A percentile compares a stretch with the other conserved stretches of the same genome.
phyloP scores from a whole-genome alignment of 306 rosid species.

The Cicer yamashitae region DNA sequence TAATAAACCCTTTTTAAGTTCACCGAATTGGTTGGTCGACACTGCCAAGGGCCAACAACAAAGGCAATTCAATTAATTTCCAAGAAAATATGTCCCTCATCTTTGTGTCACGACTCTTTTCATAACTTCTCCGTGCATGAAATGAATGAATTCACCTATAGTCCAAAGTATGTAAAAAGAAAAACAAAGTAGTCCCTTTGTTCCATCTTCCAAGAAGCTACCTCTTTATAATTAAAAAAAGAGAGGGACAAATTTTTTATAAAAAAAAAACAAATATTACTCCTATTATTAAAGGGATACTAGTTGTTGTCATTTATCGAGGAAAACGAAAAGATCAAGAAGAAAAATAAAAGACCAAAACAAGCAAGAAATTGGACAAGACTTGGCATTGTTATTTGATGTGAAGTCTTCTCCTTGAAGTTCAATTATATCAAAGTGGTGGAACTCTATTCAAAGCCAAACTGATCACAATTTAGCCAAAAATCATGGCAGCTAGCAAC shows the following conservation, averaged over 20 bases:
- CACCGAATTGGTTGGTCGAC: conserved; percentile 31
- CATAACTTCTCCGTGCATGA: conserved; percentile 12
- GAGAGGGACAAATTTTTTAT: background rate
- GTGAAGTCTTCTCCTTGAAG: conserved; percentile 39
- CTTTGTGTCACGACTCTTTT: conserved; percentile 37
- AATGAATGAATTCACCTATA: background rate
- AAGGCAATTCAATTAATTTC: conserved; percentile 45
- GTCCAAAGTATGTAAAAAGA: conserved; percentile 31
- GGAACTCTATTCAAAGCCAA: conserved; percentile 50
- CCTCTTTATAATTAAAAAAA: background rate
- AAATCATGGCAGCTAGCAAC: conserved; percentile 34
- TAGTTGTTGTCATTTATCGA: background rate
- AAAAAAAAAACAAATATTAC: background rate
- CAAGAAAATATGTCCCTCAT: conserved; percentile 37
- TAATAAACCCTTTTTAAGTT: conserved; percentile 33
- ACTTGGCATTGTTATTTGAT: conserved; percentile 41
- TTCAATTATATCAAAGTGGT: conserved; percentile 46
- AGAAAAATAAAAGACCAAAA: conserved; percentile 9
- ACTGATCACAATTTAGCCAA: conserved; percentile 33
- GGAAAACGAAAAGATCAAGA: conserved; percentile 34
- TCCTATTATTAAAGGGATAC: background rate
- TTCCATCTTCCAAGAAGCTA: conserved; percentile 47
- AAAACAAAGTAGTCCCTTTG: conserved; percentile 48
- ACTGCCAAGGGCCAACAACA: conserved; percentile 23
- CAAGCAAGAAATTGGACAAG: conserved; percentile 48